Evolutionary conservation across 1,284 basidiomycete species (phyloP).

Genomic region (Leccinum griseonigrum): DNA sequence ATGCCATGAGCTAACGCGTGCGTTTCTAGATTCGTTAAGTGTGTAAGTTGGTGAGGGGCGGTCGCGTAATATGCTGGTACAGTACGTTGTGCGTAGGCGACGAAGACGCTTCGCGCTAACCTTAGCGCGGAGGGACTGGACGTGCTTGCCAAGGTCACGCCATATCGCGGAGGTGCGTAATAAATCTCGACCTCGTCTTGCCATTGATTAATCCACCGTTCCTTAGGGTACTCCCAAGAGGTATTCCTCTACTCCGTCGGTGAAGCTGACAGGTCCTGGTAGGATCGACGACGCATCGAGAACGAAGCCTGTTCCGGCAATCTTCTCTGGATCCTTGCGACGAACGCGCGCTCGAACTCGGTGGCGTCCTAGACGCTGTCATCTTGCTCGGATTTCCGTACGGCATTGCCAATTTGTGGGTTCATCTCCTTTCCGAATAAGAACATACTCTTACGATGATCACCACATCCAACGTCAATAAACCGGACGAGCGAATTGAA

Average conservation of each 20-base stretch:
- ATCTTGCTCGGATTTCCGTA: slow-evolving; percentile 88
- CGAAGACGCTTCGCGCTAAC: slow-evolving; percentile 76
- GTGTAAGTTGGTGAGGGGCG: slow-evolving; percentile 71
- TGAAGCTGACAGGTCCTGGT: slow-evolving; percentile 9
- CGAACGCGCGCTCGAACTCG: slow-evolving; percentile 84
- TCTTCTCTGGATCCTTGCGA: slow-evolving; percentile 85
- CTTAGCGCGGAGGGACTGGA: slow-evolving; percentile 77
- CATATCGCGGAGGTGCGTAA: slow-evolving; percentile 76
- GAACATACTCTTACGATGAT: background rate
- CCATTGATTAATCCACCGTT: background rate
- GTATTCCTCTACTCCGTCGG: slow-evolving; percentile 32
- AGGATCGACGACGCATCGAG: slow-evolving; percentile 86
- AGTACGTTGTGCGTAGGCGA: slow-evolving; percentile 46
- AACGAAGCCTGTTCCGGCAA: slow-evolving; percentile 83
- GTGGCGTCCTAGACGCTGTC: slow-evolving; percentile 85
- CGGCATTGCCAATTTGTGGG: slow-evolving; percentile 75
- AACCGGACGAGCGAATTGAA: slow-evolving; percentile 83
- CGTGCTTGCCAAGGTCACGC: slow-evolving; percentile 74
- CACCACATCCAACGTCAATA: slow-evolving; percentile 66
- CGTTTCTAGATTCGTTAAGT: slow-evolving; percentile 63
- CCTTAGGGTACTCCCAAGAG: slow-evolving; percentile 55
- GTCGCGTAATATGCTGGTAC: background rate
- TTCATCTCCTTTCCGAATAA: background rate
- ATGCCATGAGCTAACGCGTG: background rate
- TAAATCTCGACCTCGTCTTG: background rate